Conservation (phyloP, 805 yeast species). For the Candida succiphila region DNA sequence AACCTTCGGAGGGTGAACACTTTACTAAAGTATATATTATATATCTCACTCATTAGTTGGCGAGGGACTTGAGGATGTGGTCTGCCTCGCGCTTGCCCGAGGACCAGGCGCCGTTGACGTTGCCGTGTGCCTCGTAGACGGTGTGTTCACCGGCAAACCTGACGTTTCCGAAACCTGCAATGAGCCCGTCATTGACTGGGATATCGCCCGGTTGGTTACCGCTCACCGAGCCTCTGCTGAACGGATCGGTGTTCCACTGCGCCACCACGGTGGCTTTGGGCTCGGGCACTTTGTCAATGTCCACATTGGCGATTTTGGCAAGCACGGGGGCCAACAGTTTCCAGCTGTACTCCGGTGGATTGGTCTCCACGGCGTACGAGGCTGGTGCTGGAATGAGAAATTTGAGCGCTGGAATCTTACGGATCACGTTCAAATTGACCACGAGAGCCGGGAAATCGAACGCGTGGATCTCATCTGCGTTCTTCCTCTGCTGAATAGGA, state of each 20-base stretch:
- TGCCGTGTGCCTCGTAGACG: constrained; percentile 38
- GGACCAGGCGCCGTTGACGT: constrained; percentile 45
- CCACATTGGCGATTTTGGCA: constrained; percentile 14
- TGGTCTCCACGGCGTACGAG: constrained; percentile 33
- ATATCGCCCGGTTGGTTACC: constrained; percentile 33
- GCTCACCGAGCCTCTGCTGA: constrained; percentile 37
- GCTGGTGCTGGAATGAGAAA: constrained; percentile 38
- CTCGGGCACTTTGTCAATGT: constrained; percentile 10
- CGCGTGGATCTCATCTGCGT: constrained; percentile 6
- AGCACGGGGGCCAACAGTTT: constrained; percentile 31
- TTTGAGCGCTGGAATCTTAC: constrained; percentile 27
- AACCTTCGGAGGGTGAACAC: no score
- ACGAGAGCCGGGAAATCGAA: constrained; percentile 21
- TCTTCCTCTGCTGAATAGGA: not conserved
- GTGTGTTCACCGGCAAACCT: constrained; percentile 51
- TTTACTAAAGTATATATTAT: not conserved
- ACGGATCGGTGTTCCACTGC: constrained; percentile 41
- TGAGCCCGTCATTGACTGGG: constrained; percentile 19
- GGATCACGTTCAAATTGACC: constrained; percentile 16
- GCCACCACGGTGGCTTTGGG: constrained; percentile 21
- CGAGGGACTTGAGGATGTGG: constrained; percentile 1
- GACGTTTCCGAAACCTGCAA: constrained; percentile 24
- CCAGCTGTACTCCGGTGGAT: constrained; percentile 30
- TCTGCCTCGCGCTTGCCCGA: constrained; percentile 40
- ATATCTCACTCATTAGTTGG: not conserved